Percentiles rank a stretch among this genome's conserved stretches.
Evolutionary conservation across 192 early-diverging fungal species (phyloP).

Genomic region (Backusella morwellensis): DNA sequence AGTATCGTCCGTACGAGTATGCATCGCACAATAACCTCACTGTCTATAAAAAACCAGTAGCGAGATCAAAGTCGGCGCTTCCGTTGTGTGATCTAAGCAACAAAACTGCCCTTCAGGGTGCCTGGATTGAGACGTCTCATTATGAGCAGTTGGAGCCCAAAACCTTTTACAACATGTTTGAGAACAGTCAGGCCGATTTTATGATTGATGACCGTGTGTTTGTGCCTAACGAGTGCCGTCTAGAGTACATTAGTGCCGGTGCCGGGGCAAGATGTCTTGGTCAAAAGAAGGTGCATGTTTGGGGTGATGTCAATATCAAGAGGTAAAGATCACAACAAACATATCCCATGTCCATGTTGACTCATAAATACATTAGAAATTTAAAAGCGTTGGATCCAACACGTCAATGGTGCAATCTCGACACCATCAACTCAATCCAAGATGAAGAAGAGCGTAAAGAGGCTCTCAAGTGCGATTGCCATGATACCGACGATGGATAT

Average conservation of each 20-base stretch:
- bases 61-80: neutral
- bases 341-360: too few species aligned
- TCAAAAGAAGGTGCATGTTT: conserved; percentile 30
- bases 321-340: conserved; percentile 7
- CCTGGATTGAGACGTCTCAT: conserved; percentile 24
- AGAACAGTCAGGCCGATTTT: conserved; percentile 22
- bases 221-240: conserved; percentile 27
- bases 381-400: conserved; percentile 20
- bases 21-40: conserved; percentile 12
- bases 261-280: conserved; percentile 18
- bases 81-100: neutral
- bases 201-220: conserved; percentile 12
- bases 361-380: conserved; percentile 13
- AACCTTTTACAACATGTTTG: conserved; percentile 36
- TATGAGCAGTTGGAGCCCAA: conserved; percentile 15
- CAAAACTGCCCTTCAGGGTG: neutral
- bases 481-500: conserved; percentile 23
- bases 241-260: conserved; percentile 24
- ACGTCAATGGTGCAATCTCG: conserved; percentile 25
- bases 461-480: conserved; percentile 14
- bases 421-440: neutral
- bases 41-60: neutral
- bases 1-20: conserved; percentile 21
- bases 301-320: conserved; percentile 29
- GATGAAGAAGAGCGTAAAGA: neutral